Conservation (phyloP, 441 rosid species). For the Dalechampia spathulata region DNA sequence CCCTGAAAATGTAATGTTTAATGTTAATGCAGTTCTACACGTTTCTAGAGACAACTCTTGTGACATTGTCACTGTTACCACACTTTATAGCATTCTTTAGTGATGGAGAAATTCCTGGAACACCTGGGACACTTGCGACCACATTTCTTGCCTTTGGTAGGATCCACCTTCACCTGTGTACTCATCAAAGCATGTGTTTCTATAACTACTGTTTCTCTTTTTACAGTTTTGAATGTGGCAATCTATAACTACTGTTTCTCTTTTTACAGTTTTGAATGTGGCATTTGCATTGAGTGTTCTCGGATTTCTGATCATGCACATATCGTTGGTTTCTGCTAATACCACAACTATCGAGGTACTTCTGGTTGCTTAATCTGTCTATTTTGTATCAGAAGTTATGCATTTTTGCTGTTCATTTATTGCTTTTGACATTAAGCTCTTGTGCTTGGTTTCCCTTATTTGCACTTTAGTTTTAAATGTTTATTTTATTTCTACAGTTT, state of each 20-base stretch:
- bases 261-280: constrained; percentile 61
- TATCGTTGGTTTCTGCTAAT: constrained; percentile 62
- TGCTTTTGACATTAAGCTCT: neutral
- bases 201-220: constrained; percentile 13
- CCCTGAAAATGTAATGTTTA: constrained; percentile 10
- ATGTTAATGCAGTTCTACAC: constrained; percentile 67
- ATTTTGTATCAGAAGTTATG: constrained; percentile 4
- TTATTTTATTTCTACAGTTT: neutral
- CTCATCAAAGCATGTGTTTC: too few species aligned
- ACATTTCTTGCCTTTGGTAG: constrained; percentile 86
- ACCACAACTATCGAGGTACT: constrained; percentile 88
- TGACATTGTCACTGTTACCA: constrained; percentile 64
- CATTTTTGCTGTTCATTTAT: neutral
- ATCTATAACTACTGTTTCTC: constrained; percentile 11
- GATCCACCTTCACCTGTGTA: constrained; percentile 7
- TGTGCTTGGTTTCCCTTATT: neutral
- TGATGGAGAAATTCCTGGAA: constrained; percentile 84
- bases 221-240: constrained; percentile 71
- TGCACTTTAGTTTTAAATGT: too few species aligned
- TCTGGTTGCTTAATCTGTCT: too few species aligned
- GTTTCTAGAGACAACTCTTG: constrained; percentile 76
- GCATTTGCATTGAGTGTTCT: constrained; percentile 81
- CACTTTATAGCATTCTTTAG: constrained; percentile 77
- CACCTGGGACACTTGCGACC: constrained; percentile 79
- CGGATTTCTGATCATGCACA: constrained; percentile 86